These are phyloP conservation scores for Solanum commersonii DNA, from an alignment of 257 asterid genomes.

Conservation along the genomic window DNA sequence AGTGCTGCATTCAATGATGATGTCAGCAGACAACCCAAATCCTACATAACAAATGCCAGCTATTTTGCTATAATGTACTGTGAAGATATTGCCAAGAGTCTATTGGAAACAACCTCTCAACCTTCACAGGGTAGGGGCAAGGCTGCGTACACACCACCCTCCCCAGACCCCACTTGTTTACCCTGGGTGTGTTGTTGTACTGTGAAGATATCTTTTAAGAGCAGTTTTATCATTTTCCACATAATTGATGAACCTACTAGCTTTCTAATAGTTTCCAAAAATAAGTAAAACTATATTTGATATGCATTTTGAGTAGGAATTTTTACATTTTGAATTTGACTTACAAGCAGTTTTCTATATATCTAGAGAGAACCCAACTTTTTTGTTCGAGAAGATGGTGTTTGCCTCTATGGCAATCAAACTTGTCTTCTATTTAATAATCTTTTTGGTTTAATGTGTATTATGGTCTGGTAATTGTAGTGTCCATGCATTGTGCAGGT, in stretches of 20 bases:
- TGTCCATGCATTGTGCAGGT: conserved; percentile 29
- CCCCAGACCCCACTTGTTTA: neutral
- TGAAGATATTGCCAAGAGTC: neutral
- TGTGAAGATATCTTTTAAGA: neutral
- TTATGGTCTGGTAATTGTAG: neutral
- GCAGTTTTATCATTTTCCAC: neutral
- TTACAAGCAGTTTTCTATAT: neutral
- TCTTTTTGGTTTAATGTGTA: neutral
- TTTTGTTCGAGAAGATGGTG: neutral
- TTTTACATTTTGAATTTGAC: neutral
- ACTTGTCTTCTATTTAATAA: neutral
- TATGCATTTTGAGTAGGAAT: neutral
- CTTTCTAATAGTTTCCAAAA: neutral
- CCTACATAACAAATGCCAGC: neutral
- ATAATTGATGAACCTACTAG: neutral
- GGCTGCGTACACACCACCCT: neutral
- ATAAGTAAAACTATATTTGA: neutral
- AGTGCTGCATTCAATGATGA: neutral
- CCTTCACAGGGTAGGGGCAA: neutral
- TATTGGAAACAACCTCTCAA: neutral
- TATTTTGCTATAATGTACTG: neutral
- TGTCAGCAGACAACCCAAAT: neutral
- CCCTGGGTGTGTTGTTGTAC: neutral
- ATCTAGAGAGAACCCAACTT: neutral
- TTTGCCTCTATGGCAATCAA: neutral